These are phyloP conservation scores for Eucalyptus grandis DNA, from an alignment of 345 rosid genomes.

Conservation along the genomic window DNA sequence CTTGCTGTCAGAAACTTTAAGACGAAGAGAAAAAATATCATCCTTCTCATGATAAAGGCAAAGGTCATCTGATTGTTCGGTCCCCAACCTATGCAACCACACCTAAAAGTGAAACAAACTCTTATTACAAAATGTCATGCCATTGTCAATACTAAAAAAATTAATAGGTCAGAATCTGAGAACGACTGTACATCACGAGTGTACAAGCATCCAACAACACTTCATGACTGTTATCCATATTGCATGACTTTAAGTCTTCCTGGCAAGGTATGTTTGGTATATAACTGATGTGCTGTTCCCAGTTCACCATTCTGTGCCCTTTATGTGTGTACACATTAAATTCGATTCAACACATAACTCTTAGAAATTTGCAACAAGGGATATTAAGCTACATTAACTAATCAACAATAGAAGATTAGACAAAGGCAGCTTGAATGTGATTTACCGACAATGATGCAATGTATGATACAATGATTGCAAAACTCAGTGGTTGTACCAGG, in stretches of 20 bases:
- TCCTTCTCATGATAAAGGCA: conserved; percentile 91
- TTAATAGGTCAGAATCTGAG: not conserved
- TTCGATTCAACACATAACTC: not conserved
- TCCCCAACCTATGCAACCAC: conserved; percentile 86
- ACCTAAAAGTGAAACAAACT: conserved; percentile 27
- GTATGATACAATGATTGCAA: not conserved
- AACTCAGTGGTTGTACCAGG: not conserved
- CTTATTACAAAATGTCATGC: not conserved
- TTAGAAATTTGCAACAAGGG: not conserved
- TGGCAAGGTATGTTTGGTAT: not conserved
- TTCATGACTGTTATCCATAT: not conserved
- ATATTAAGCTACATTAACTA: not conserved
- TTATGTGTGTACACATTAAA: not conserved
- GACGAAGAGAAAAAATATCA: conserved; percentile 65
- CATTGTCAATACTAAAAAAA: not conserved
- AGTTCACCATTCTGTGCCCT: not conserved
- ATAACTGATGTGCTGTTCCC: not conserved
- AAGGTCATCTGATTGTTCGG: conserved; percentile 56
- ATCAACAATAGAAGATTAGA: not conserved
- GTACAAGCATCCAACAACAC: not conserved
- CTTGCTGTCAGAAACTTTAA: conserved; percentile 67
- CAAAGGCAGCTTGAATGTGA: not conserved
- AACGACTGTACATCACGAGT: not conserved
- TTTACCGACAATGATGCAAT: not conserved
- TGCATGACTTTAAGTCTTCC: not conserved